Conservation (phyloP, 2,329 filamentous ascomycete species). For the Ophiobolus disseminans region DNA sequence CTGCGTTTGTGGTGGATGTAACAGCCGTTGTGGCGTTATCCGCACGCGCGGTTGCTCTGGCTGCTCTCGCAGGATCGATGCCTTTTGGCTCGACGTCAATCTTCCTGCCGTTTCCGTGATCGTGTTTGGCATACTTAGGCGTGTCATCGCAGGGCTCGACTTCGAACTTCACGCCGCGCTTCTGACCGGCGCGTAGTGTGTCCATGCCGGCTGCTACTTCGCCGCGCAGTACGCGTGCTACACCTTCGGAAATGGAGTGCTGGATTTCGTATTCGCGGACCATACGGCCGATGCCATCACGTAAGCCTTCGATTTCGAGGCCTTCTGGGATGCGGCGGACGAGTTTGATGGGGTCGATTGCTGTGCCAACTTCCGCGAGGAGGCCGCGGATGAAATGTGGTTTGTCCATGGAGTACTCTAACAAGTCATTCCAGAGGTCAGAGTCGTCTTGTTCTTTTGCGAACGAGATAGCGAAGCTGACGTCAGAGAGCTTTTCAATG, state of each 20-base stretch:
- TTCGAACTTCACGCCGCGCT: conserved; percentile 88
- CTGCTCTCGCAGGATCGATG: conserved; percentile 34
- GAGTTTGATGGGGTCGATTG: conserved; percentile 89
- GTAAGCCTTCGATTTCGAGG: conserved; percentile 86
- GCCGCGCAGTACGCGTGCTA: conserved; percentile 82
- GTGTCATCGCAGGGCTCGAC: conserved; percentile 60
- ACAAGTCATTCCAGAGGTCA: conserved; percentile 92
- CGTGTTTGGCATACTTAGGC: conserved; percentile 13
- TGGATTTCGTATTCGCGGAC: conserved; percentile 97
- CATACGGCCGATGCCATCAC: conserved; percentile 87
- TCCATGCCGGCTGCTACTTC: conserved; percentile 88
- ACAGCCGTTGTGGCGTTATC: conserved; percentile 31
- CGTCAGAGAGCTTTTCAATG: conserved; percentile 89
- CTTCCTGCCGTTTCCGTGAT: conserved; percentile 24
- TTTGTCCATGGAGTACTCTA: conserved; percentile 97
- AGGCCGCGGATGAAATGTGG: conserved; percentile 91
- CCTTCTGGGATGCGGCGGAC: conserved; percentile 91
- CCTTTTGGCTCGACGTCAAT: conserved; percentile 38
- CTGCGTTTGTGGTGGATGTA: conserved; percentile 24
- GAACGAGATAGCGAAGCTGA: conserved; percentile 91
- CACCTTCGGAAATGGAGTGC: conserved; percentile 87
- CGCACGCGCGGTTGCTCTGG: conserved; percentile 26
- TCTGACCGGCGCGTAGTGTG: conserved; percentile 77
- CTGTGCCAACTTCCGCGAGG: conserved; percentile 90
- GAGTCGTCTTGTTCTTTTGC: conserved; percentile 91